Evolutionary conservation across 495 filamentous ascomycete species (phyloP).

Genomic region (Penicillium fimorum): DNA sequence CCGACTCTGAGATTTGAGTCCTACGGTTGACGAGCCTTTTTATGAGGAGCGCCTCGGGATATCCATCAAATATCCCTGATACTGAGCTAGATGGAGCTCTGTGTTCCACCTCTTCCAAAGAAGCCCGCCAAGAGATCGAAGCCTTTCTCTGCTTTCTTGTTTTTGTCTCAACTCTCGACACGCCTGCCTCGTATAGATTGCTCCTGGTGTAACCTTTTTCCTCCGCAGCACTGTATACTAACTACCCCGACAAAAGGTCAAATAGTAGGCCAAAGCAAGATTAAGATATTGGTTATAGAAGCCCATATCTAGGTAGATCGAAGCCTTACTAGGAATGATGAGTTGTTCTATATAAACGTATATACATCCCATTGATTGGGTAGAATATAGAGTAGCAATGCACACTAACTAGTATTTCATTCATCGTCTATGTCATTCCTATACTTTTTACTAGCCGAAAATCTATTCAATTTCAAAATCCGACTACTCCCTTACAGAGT

Average conservation of each 20-base stretch:
- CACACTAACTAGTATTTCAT: conserved; percentile 7
- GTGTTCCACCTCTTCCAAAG: neutral
- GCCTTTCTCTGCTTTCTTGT: neutral
- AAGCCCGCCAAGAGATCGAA: neutral
- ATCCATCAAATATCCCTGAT: neutral
- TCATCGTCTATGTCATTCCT: conserved; percentile 13
- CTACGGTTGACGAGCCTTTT: neutral
- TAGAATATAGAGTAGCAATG: conserved; percentile 1
- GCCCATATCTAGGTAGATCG: no score
- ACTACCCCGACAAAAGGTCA: no score
- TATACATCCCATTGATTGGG: neutral
- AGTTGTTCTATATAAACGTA: neutral
- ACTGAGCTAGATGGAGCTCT: neutral
- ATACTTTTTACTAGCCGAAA: neutral
- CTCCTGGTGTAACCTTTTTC: no score
- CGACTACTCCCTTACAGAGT: conserved; percentile 9
- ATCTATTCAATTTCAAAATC: neutral
- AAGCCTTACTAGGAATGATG: neutral
- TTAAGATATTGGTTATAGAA: no score
- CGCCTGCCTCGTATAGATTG: neutral
- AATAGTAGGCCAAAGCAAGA: no score
- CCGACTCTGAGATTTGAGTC: neutral
- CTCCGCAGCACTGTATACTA: no score
- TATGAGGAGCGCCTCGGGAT: neutral
- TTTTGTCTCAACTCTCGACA: neutral